These are phyloP conservation scores for Amanita jacksonii DNA, from an alignment of 768 basidiomycete genomes.

Conservation along the genomic window DNA sequence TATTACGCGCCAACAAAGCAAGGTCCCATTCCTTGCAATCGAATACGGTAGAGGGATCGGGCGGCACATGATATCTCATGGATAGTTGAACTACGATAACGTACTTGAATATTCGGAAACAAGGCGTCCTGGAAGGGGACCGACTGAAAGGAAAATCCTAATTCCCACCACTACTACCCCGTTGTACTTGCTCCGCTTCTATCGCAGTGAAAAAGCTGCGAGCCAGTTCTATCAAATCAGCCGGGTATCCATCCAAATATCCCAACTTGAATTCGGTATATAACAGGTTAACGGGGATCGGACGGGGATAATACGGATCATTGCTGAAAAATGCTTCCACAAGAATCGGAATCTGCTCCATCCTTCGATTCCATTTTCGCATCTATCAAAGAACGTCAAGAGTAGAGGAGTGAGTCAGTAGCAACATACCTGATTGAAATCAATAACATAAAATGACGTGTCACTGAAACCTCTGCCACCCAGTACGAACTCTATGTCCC, in stretches of 20 bases:
- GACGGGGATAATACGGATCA: slow-evolving; percentile 24
- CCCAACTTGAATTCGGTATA: slow-evolving; percentile 16
- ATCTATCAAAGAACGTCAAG: slow-evolving; percentile 12
- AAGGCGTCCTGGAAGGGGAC: neutral
- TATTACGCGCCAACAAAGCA: too few relatives aligned
- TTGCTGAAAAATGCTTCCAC: slow-evolving; percentile 19
- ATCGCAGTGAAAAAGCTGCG: slow-evolving; percentile 13
- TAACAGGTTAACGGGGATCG: slow-evolving; percentile 14
- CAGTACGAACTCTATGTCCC: slow-evolving; percentile 23
- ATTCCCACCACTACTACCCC: neutral
- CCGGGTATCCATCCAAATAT: slow-evolving; percentile 15
- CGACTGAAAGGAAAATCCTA: neutral
- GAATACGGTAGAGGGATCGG: neutral
- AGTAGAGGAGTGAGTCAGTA: neutral
- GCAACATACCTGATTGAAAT: neutral
- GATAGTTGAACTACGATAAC: neutral
- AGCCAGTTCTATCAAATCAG: slow-evolving; percentile 9
- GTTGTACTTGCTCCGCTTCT: slow-evolving; percentile 13
- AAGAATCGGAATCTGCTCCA: slow-evolving; percentile 13
- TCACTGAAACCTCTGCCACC: slow-evolving; percentile 14
- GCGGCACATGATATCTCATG: neutral
- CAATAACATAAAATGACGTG: slow-evolving; percentile 14
- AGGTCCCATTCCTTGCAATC: too few relatives aligned
- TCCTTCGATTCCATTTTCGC: slow-evolving; percentile 13
- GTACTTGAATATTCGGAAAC: neutral